Conservation (phyloP, 1,139 yeast genomes). For the Hyphopichia khmerensis region DNA sequence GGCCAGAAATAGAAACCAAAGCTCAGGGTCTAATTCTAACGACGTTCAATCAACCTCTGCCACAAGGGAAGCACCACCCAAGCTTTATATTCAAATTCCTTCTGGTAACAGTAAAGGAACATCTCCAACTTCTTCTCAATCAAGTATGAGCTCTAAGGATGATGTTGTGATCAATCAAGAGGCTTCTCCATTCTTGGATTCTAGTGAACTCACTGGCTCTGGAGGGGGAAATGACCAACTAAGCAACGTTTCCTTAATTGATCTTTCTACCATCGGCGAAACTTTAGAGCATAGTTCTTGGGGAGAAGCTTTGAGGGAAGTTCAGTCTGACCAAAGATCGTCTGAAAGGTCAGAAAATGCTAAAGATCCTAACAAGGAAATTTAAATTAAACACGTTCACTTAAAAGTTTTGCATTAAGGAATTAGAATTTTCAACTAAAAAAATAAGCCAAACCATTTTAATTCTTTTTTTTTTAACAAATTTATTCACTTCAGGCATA, state of each 20-base stretch:
- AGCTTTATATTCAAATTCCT: conserved; percentile 19
- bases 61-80: conserved; percentile 12
- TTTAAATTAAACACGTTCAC: background rate
- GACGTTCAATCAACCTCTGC: background rate
- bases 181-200: conserved; percentile 8
- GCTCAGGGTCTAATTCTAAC: background rate
- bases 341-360: background rate
- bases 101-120: conserved; percentile 1
- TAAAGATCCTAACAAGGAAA: conserved; percentile 5
- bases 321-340: conserved; percentile 11
- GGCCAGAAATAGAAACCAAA: conserved; percentile 9
- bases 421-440: too few relatives aligned
- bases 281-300: conserved; percentile 26
- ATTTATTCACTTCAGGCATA: too few relatives aligned
- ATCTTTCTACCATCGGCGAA: conserved; percentile 24
- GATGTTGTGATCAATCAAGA: conserved; percentile 2
- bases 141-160: conserved; percentile 7
- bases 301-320: conserved; percentile 25
- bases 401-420: too few relatives aligned
- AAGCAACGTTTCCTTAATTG: conserved; percentile 18
- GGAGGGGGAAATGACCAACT: conserved; percentile 6
- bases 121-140: conserved; percentile 2
- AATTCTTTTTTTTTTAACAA: too few relatives aligned
- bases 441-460: too few relatives aligned
- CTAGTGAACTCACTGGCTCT: conserved; percentile 1